Evolutionary conservation across 345 rosid genomes (phyloP), one percentile per base, ranked within the genome.

Genomic region (Populus deltoides): DNA sequence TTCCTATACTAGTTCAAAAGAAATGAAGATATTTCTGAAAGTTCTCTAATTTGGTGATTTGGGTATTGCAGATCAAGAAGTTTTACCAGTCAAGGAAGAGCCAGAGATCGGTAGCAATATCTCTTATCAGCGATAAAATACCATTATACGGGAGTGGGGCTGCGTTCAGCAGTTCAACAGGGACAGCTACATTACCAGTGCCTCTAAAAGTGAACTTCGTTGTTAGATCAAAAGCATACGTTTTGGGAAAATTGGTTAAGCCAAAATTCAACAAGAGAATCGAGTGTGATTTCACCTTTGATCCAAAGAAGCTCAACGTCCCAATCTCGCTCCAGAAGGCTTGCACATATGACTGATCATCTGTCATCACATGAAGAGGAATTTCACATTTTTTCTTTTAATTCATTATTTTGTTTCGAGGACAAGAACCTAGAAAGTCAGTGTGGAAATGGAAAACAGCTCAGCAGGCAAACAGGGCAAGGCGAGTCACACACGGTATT

Each of bases 101-200:
- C 76, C 87, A 93, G 11, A 87, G 91, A 72, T 81, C 86, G 18
- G 93, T 91, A 43, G 59, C 83, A 27, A 80, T 96, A 1, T 77
- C 85, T 11, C 87, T 96, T 24, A 85, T 63, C 66, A 91, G 97
- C 8, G 82, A 91, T 75, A 90, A 83, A 87, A 92, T 93, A 49
- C 99, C 99, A 0, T 71, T 96, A 76, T 93, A 96, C 76, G 99
- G 99, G 65, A 90, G 94, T 70, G 97, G 97, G 71, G 89, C 94
- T 2, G 87, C 89, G 35, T 75, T 95, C 82, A 89, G 89, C 77
- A 90, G 86, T 2, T 83, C 98, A 75, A 73, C 91, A 22, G 78
- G 90, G 82, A 79, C 90, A 65, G 65, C 90, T 59, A 27, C 87
- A 1, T 35, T 71, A 25, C 98, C 99, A 2, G 94, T 92, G 71